A percentile compares a stretch with the other conserved stretches of the same genome.
These are phyloP conservation scores for Schizophyllum amplum DNA, from an alignment of 1,284 basidiomycete genomes.

Conservation along the genomic window DNA sequence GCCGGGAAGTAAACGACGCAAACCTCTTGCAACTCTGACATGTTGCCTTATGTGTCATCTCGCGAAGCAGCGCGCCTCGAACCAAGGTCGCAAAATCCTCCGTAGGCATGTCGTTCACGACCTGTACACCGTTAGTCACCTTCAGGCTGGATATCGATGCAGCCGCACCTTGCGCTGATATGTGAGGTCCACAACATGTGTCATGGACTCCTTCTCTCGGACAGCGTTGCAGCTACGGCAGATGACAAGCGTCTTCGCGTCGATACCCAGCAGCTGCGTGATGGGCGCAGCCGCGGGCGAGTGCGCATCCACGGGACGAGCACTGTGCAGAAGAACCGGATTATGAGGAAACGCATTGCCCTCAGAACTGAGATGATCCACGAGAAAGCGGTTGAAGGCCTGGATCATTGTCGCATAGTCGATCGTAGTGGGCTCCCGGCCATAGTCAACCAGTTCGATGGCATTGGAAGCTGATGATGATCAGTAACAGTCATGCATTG, in stretches of 20 bases:
- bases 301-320: conserved; percentile 19
- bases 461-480: conserved; percentile 51
- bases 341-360: conserved; percentile 58
- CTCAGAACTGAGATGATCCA: conserved; percentile 73
- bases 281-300: conserved; percentile 52
- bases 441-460: conserved; percentile 87
- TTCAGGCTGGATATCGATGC: neutral
- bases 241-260: conserved; percentile 64
- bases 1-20: conserved; percentile 63
- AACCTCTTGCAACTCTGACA: conserved; percentile 82
- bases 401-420: conserved; percentile 90
- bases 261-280: conserved; percentile 75
- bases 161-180: conserved; percentile 74
- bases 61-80: conserved; percentile 70
- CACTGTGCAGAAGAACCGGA: conserved; percentile 37
- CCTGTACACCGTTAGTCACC: conserved; percentile 2
- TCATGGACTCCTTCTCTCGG: conserved; percentile 65
- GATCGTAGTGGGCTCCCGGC: conserved; percentile 60
- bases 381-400: conserved; percentile 88
- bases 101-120: conserved; percentile 37
- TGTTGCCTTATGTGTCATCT: conserved; percentile 77
- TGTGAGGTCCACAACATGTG: conserved; percentile 80
- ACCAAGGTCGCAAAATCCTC: conserved; percentile 69
- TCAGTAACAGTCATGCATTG: conserved; percentile 1
- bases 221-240: conserved; percentile 73